These are phyloP conservation scores for Talaromyces sp. DNA, from an alignment of 2,329 filamentous ascomycete species.

Conservation along the genomic window DNA sequence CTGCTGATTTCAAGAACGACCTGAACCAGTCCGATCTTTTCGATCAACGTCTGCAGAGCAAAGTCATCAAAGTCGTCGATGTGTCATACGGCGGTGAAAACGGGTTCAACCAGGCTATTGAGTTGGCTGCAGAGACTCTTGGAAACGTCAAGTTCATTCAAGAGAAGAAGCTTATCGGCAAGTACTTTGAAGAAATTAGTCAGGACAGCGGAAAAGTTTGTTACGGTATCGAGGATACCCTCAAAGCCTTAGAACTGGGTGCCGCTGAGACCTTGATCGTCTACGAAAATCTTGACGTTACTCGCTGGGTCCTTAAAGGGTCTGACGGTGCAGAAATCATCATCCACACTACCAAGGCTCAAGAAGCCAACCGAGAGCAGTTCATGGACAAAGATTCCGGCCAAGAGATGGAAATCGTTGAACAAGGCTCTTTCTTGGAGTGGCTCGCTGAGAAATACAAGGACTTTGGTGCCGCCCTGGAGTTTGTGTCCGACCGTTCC, in stretches of 20 bases:
- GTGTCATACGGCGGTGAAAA: conserved; percentile 99
- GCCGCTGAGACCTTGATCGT: conserved; percentile 93
- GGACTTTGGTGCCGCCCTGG: conserved; percentile 90
- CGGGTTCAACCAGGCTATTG: conserved; percentile 99
- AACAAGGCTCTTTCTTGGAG: conserved; percentile 91
- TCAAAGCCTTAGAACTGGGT: conserved; percentile 93
- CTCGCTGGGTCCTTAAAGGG: conserved; percentile 82
- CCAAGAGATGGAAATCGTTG: conserved; percentile 92
- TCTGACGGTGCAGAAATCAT: conserved; percentile 68
- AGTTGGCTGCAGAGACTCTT: conserved; percentile 88
- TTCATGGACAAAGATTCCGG: conserved; percentile 96
- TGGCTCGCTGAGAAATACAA: conserved; percentile 99
- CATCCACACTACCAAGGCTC: conserved; percentile 81
- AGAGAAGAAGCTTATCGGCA: conserved; percentile 99
- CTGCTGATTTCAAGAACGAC: conserved; percentile 99
- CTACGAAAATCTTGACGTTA: conserved; percentile 95
- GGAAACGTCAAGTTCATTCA: conserved; percentile 99
- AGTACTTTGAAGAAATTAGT: conserved; percentile 98
- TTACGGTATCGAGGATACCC: conserved; percentile 95
- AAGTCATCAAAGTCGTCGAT: conserved; percentile 99
- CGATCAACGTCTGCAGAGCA: conserved; percentile 81
- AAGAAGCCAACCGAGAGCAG: conserved; percentile 73
- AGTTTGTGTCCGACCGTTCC: conserved; percentile 96
- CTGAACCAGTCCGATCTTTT: conserved; percentile 97
- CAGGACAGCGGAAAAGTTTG: conserved; percentile 95